These are phyloP conservation scores for Ophiostoma novo-ulmi DNA, from an alignment of 2,329 filamentous ascomycete species.

Conservation along the genomic window DNA sequence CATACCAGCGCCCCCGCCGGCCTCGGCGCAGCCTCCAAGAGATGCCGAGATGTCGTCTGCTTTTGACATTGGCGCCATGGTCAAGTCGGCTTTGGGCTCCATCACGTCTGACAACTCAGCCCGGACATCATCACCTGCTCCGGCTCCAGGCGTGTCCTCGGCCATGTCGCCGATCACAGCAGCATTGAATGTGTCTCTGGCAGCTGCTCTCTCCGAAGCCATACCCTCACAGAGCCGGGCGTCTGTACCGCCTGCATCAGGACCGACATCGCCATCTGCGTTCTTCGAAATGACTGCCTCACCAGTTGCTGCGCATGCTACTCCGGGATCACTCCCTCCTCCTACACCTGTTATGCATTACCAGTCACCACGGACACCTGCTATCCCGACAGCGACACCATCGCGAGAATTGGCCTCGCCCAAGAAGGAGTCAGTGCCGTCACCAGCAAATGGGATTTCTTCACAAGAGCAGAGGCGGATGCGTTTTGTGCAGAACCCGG, in stretches of 20 bases:
- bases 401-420: neutral
- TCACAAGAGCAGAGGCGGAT: conserved; percentile 33
- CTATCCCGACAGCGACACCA: conserved; percentile 3
- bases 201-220: conserved; percentile 15
- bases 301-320: neutral
- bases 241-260: conserved; percentile 2
- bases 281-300: conserved; percentile 8
- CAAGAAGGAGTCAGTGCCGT: conserved; percentile 12
- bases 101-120: conserved; percentile 17
- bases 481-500: conserved; percentile 35
- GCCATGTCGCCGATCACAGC: conserved; percentile 7
- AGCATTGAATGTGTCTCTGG: neutral
- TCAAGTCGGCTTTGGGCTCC: conserved; percentile 32
- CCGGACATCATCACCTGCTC: neutral
- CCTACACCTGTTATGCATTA: neutral
- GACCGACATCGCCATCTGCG: conserved; percentile 7
- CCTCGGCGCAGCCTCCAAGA: neutral
- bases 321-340: neutral
- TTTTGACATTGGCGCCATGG: conserved; percentile 32
- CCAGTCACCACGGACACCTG: neutral
- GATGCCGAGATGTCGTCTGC: conserved; percentile 1
- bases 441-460: conserved; percentile 25
- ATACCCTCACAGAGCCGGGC: neutral
- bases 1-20: neutral
- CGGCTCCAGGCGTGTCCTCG: neutral